These are phyloP conservation scores for Aspergillus pseudoglaucus DNA, from an alignment of 2,329 filamentous ascomycete species.

Conservation along the genomic window DNA sequence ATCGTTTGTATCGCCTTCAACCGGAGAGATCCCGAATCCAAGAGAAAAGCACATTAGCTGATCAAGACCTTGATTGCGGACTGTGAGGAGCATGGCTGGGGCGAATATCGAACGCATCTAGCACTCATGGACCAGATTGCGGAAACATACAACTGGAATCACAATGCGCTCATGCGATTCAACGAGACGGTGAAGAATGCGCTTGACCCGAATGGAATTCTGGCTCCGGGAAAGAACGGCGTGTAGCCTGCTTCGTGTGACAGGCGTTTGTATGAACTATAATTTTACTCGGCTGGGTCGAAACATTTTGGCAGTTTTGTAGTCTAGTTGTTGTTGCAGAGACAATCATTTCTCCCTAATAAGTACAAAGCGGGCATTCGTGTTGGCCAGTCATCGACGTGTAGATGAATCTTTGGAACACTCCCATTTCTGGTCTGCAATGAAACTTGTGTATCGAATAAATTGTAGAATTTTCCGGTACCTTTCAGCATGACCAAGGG, in stretches of 20 bases:
- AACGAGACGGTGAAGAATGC: conserved; percentile 10
- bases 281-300: neutral
- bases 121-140: conserved; percentile 45
- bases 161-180: conserved; percentile 7
- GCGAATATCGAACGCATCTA: conserved; percentile 44
- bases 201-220: conserved; percentile 11
- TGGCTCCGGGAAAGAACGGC: conserved; percentile 11
- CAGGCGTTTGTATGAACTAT: neutral
- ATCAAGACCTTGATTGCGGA: conserved; percentile 37
- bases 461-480: no score
- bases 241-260: conserved; percentile 10
- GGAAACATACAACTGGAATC: conserved; percentile 8
- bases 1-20: conserved; percentile 52
- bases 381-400: no score
- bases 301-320: no score
- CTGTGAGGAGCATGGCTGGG: conserved; percentile 35
- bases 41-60: conserved; percentile 31
- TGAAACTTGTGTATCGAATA: no score
- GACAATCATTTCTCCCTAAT: no score
- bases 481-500: no score
- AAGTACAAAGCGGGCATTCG: no score
- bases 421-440: no score
- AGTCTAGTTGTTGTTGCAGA: no score
- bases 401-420: no score
- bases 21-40: conserved; percentile 34